Base-by-base conservation (phyloP, 1,139 yeast species). In the Maudiozyma humilis region DNA sequence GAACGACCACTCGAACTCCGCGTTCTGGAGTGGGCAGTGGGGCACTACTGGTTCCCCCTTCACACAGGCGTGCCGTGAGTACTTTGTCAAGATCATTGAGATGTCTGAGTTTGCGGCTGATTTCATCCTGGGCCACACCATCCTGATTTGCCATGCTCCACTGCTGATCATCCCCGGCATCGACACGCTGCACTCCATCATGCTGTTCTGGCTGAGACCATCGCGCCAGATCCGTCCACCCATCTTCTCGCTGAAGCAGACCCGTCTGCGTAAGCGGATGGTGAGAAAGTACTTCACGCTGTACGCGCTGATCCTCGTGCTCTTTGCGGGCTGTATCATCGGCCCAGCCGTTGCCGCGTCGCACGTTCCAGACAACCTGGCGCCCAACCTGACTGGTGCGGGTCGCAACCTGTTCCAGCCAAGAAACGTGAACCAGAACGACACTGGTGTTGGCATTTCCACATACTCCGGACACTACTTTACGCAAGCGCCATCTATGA, bases 11-110 rank as follows among this genome's bases (percentile, higher is more conserved):
- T 76, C 98, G 37, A 91, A 91, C 71, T 82, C 95, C 58, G 97
- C 98, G 25, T 91, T 94, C 91, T 91, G 99, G 99, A 84, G 95
- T 50, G 99, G 99, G 76, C 89, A 89, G 69, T 91, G 99, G 99
- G 33, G 44, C 13, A 20, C 32, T 87, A 89, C 68, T 89, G 94
- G 85, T 80, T 82, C 85, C 79, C 96, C 97, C 17, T 77, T 86
- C 74, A 84, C 97, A 32, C 98, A 91, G 72, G 98, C 99, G 52
- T 66, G 86, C 42, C 86, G 99, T 75, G 99, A 91, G 72, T 88
- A 86, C 66, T 78, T 82, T 62, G 96, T 96, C 57, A 91, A 91
- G 77, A 76, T 82, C 53, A 85, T 89, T 56, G 99, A 91, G 72
- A 72, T 86, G 75, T 86, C 95, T 49, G 94, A 89, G 70, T 91